These are phyloP conservation scores for Cutaneotrichosporon arboriforme DNA, from an alignment of 1,284 basidiomycete species.

Conservation along the genomic window DNA sequence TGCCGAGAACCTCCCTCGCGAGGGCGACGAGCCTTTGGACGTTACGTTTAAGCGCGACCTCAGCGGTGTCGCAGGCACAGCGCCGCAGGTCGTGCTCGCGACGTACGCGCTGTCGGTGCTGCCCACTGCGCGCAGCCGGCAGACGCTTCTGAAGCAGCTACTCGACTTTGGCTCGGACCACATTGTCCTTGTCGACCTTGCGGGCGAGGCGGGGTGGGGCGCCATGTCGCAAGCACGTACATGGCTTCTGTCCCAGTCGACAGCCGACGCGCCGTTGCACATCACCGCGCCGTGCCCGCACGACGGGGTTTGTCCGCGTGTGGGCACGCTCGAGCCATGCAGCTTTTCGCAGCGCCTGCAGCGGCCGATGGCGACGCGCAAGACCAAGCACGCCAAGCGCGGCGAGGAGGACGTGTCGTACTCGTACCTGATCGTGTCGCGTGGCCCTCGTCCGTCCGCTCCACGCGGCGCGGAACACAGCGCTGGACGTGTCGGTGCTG, in stretches of 20 bases:
- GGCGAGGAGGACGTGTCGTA: slow-evolving; percentile 83
- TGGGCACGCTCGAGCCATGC: slow-evolving; percentile 58
- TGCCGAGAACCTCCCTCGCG: neutral
- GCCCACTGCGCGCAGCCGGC: slow-evolving; percentile 57
- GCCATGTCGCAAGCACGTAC: slow-evolving; percentile 77
- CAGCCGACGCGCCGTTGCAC: slow-evolving; percentile 15
- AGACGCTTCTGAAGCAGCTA: slow-evolving; percentile 22
- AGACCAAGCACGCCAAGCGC: slow-evolving; percentile 74
- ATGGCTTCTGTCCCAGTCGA: slow-evolving; percentile 56
- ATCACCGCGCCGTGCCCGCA: slow-evolving; percentile 72
- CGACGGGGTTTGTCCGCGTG: slow-evolving; percentile 72
- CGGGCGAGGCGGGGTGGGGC: slow-evolving; percentile 69
- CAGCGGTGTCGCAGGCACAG: neutral
- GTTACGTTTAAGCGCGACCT: slow-evolving; percentile 21
- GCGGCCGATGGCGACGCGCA: slow-evolving; percentile 74
- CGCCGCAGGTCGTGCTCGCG: slow-evolving; percentile 62
- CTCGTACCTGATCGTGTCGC: slow-evolving; percentile 82
- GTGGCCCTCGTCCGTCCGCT: slow-evolving; percentile 60
- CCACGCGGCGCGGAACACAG: neutral
- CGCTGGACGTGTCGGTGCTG: slow-evolving; percentile 29
- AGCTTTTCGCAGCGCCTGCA: slow-evolving; percentile 82
- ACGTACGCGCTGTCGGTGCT: slow-evolving; percentile 78
- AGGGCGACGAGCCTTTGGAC: slow-evolving; percentile 2
- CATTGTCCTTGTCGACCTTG: slow-evolving; percentile 81
- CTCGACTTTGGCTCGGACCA: slow-evolving; percentile 24